Percentiles rank a stretch among this genome's conserved stretches.
phyloP scores from a whole-genome alignment of 768 basidiomycete genomes.

The Lactarius psammicola region DNA sequence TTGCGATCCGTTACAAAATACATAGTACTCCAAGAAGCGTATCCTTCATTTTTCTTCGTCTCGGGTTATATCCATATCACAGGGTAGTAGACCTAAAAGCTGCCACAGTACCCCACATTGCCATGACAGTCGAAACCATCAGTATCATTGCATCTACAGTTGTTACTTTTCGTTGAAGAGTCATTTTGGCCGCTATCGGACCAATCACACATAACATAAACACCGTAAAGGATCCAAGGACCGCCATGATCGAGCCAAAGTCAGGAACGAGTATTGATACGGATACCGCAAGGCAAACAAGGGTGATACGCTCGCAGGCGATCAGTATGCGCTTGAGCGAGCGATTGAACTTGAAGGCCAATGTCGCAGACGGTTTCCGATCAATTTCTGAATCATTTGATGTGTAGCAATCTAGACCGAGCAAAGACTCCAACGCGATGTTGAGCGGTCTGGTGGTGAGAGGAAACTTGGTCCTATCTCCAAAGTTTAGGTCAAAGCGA shows the following conservation, averaged over 20 bases:
- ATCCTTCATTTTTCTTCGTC: not conserved
- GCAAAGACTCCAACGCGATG: conserved; percentile 73
- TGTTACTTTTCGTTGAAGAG: conserved; percentile 49
- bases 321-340: conserved; percentile 44
- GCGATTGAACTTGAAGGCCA: conserved; percentile 34
- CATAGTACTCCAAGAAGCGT: not conserved
- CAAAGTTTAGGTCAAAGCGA: conserved; percentile 26
- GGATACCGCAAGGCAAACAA: conserved; percentile 59
- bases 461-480: conserved; percentile 77
- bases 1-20: not conserved
- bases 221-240: conserved; percentile 87
- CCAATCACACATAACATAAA: conserved; percentile 54
- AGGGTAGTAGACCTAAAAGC: conserved; percentile 47
- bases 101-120: conserved; percentile 71
- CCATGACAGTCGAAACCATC: conserved; percentile 57
- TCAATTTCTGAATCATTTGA: conserved; percentile 26
- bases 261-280: conserved; percentile 77
- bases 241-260: conserved; percentile 83
- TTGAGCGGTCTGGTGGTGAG: conserved; percentile 80
- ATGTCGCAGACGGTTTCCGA: conserved; percentile 25
- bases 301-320: conserved; percentile 52
- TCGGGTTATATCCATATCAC: not conserved
- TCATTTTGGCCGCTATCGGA: conserved; percentile 70
- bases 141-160: conserved; percentile 57
- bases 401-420: conserved; percentile 55